phyloP scores from a whole-genome alignment of 306 rosid genomes.

The Trifolium pratense region DNA sequence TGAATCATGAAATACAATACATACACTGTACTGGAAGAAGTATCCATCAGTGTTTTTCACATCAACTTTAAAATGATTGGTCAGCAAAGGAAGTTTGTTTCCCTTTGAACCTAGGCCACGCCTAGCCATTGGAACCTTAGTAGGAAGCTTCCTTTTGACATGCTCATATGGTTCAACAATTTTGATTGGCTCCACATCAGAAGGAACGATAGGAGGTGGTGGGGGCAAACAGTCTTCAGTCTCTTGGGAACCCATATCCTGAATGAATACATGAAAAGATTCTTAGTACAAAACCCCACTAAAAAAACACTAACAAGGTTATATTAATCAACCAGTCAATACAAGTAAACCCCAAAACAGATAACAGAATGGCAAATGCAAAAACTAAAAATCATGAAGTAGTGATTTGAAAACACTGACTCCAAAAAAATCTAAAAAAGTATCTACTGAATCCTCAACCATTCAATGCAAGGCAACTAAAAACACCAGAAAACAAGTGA shows the following conservation, averaged over 20 bases:
- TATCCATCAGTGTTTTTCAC: slow-evolving; percentile 58
- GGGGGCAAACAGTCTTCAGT: slow-evolving; percentile 64
- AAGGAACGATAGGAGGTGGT: slow-evolving; percentile 81
- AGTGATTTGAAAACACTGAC: neutral
- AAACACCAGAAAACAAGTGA: neutral
- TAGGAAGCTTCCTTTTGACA: slow-evolving; percentile 55
- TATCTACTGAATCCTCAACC: neutral
- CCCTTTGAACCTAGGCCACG: slow-evolving; percentile 69
- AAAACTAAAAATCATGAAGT: neutral
- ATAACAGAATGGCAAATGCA: neutral
- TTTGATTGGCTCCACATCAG: slow-evolving; percentile 61
- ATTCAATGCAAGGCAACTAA: neutral
- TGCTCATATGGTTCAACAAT: slow-evolving; percentile 42
- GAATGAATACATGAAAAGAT: no score
- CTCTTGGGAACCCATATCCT: slow-evolving; percentile 60
- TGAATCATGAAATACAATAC: slow-evolving; percentile 37
- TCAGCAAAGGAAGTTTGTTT: slow-evolving; percentile 55
- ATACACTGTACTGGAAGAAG: slow-evolving; percentile 89
- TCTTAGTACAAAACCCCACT: no score
- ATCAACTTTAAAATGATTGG: slow-evolving; percentile 81
- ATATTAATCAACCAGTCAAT: neutral
- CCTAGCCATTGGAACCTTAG: slow-evolving; percentile 74
- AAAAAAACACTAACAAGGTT: no score
- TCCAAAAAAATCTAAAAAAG: neutral
- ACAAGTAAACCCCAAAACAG: neutral